Evolutionary conservation across 768 basidiomycete species (phyloP).

Genomic region (Cystobasidium onofrii): DNA sequence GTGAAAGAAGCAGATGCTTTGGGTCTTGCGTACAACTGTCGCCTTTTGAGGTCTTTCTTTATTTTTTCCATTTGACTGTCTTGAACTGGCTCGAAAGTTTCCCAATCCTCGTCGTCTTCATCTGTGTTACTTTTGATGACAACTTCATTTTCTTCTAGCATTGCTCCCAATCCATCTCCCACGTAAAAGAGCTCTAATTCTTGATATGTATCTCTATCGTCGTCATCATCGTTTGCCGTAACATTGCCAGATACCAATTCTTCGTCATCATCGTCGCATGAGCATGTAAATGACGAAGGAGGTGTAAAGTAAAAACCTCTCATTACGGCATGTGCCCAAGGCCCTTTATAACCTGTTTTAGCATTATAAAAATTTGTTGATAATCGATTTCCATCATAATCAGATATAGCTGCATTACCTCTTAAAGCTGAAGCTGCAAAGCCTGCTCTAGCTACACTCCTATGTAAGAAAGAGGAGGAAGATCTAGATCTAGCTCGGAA

Average conservation of each 20-base stretch:
- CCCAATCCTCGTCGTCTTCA: constrained; percentile 21
- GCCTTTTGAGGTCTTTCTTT: constrained; percentile 6
- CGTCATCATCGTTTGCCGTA: neutral
- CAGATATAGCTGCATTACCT: neutral
- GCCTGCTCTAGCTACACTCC: neutral
- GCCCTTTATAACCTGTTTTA: constrained; percentile 18
- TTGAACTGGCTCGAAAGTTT: neutral
- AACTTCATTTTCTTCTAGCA: constrained; percentile 20
- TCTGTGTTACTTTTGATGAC: neutral
- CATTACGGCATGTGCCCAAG: constrained; percentile 28
- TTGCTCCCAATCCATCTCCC: constrained; percentile 15
- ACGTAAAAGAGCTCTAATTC: constrained; percentile 27
- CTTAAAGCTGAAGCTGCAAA: neutral
- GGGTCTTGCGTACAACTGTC: neutral
- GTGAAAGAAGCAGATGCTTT: constrained; percentile 11
- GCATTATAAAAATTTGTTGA: constrained; percentile 18
- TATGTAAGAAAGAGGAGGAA: neutral
- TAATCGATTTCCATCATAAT: neutral
- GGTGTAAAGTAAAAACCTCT: constrained; percentile 25
- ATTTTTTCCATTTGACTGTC: neutral
- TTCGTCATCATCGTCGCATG: neutral
- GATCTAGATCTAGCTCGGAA: neutral
- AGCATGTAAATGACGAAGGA: neutral
- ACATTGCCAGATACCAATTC: neutral
- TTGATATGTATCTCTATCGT: constrained; percentile 13